Percentiles rank a stretch among this genome's conserved stretches.
Conservation (phyloP, 495 filamentous ascomycete species). For the Paragyromitra xinjiangensis region DNA sequence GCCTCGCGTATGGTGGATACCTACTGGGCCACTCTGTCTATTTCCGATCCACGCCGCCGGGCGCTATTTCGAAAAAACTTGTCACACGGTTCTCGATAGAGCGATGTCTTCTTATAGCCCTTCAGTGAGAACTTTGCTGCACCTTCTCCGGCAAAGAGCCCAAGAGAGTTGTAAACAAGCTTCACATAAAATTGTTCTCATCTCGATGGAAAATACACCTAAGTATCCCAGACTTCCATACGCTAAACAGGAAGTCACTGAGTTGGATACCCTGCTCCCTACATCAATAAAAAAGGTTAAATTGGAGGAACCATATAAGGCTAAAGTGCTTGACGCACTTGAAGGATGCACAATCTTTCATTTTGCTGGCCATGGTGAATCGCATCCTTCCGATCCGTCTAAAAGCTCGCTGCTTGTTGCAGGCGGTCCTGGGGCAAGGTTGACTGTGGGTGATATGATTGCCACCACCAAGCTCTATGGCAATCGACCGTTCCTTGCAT, state of each 20-base stretch:
- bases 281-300: not conserved
- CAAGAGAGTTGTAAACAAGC: not conserved
- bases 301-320: not conserved
- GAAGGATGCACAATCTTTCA: conserved; percentile 51
- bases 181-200: conserved; percentile 1
- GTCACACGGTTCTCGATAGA: conserved; percentile 4
- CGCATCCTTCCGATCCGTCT: conserved; percentile 49
- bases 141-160: not conserved
- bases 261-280: not conserved
- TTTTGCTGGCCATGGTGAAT: conserved; percentile 48
- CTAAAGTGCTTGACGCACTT: conserved; percentile 15
- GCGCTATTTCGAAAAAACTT: not conserved
- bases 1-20: conserved; percentile 31
- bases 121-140: not conserved
- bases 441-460: conserved; percentile 47
- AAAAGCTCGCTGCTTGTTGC: conserved; percentile 45
- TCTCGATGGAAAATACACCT: conserved; percentile 13
- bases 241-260: not conserved
- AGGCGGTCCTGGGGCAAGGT: conserved; percentile 22
- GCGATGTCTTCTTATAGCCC: conserved; percentile 24
- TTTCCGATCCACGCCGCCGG: conserved; percentile 27
- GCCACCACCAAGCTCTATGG: conserved; percentile 37
- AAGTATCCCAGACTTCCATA: no score
- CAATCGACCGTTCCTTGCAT: conserved; percentile 26
- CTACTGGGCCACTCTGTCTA: conserved; percentile 5